These are phyloP conservation scores for Fusarium graminum DNA, from an alignment of 2,329 filamentous ascomycete species.

Conservation along the genomic window DNA sequence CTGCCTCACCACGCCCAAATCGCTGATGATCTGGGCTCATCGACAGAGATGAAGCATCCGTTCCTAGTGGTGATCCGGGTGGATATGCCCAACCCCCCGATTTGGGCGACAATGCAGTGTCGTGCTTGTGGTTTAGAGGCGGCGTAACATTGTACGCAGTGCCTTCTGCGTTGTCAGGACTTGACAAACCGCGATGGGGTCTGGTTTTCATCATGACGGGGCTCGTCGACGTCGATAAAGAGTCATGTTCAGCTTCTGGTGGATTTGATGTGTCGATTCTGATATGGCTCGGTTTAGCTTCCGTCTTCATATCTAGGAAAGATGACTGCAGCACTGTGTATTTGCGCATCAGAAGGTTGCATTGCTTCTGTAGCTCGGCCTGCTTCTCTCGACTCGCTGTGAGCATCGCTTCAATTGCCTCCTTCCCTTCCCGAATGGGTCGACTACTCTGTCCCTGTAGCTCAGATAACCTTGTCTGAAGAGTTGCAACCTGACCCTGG, in stretches of 20 bases:
- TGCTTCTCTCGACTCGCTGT: conserved; percentile 67
- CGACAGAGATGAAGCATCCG: conserved; percentile 49
- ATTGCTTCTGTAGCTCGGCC: conserved; percentile 66
- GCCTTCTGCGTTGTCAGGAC: conserved; percentile 59
- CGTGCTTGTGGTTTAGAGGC: conserved; percentile 55
- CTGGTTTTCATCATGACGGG: conserved; percentile 56
- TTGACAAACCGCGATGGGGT: conserved; percentile 59
- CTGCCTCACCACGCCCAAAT: conserved; percentile 61
- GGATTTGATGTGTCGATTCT: conserved; percentile 42
- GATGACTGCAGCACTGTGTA: conserved; percentile 66
- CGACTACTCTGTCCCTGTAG: conserved; percentile 50
- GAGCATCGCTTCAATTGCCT: conserved; percentile 60
- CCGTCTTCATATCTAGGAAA: conserved; percentile 62
- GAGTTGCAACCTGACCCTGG: conserved; percentile 61
- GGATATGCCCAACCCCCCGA: conserved; percentile 51
- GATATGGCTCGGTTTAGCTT: conserved; percentile 42
- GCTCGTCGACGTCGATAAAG: conserved; percentile 55
- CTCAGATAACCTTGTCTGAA: conserved; percentile 62
- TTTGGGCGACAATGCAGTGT: conserved; percentile 48
- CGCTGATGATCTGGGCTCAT: conserved; percentile 59
- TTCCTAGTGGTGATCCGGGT: conserved; percentile 56
- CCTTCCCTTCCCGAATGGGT: conserved; percentile 50
- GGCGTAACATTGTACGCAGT: conserved; percentile 60
- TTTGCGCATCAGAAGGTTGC: conserved; percentile 63
- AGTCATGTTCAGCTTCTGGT: conserved; percentile 52